phyloP scores from a whole-genome alignment of 2,329 filamentous ascomycete species.

The Hypoxylon sp. region DNA sequence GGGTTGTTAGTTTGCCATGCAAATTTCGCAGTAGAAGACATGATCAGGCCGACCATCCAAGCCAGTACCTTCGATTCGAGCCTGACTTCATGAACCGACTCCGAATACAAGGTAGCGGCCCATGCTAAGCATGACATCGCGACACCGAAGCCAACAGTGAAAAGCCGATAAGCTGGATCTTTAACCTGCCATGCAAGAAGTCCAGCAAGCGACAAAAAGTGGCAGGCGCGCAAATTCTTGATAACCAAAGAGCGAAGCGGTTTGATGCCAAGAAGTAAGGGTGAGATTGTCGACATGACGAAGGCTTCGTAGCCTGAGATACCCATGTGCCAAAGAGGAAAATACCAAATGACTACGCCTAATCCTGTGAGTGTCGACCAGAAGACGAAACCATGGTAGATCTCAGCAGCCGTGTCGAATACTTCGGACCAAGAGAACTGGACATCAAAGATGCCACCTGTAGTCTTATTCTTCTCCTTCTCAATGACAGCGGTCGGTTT shows the following conservation, averaged over 20 bases:
- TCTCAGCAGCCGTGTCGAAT: slow-evolving; percentile 85
- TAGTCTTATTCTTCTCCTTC: slow-evolving; percentile 83
- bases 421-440: slow-evolving; percentile 80
- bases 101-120: slow-evolving; percentile 84
- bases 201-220: slow-evolving; percentile 82
- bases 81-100: slow-evolving; percentile 78
- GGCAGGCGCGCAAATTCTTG: slow-evolving; percentile 76
- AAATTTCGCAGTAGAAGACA: slow-evolving; percentile 91
- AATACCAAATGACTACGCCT: slow-evolving; percentile 94
- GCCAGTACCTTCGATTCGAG: slow-evolving; percentile 87
- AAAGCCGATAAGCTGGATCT: slow-evolving; percentile 80
- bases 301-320: slow-evolving; percentile 95
- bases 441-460: slow-evolving; percentile 76
- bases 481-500: slow-evolving; percentile 68
- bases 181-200: slow-evolving; percentile 83
- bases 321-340: slow-evolving; percentile 98
- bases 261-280: slow-evolving; percentile 79
- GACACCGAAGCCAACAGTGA: slow-evolving; percentile 84
- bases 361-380: slow-evolving; percentile 95
- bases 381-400: slow-evolving; percentile 95
- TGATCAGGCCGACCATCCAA: slow-evolving; percentile 83
- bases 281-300: slow-evolving; percentile 86
- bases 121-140: slow-evolving; percentile 85
- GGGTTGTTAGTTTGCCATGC: slow-evolving; percentile 96
- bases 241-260: slow-evolving; percentile 76